Evolutionary conservation across 768 basidiomycete species (phyloP).

Genomic region (Lactifluus volemus): DNA sequence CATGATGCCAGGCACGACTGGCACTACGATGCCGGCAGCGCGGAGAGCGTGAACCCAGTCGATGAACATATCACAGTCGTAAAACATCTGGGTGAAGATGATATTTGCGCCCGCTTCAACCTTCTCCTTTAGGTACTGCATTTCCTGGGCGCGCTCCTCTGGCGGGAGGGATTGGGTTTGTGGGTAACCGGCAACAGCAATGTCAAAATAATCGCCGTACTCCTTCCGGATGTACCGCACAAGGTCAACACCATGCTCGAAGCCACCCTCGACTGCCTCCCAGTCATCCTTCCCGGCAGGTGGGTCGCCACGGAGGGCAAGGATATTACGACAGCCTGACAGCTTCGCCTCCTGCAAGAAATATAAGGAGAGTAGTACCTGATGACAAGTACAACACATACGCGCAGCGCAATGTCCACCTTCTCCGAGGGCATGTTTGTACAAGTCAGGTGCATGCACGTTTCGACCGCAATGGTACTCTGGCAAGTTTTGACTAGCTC

Average conservation of each 20-base stretch:
- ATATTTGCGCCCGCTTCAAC: constrained; percentile 83
- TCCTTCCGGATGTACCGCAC: constrained; percentile 75
- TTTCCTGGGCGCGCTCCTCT: constrained; percentile 68
- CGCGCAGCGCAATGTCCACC: constrained; percentile 82
- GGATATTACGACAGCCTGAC: constrained; percentile 85
- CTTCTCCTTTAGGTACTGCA: constrained; percentile 83
- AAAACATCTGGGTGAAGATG: constrained; percentile 99
- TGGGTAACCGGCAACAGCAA: constrained; percentile 91
- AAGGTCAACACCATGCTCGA: constrained; percentile 85
- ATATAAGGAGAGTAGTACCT: constrained; percentile 1
- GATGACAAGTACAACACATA: constrained; percentile 27
- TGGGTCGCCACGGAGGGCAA: constrained; percentile 91
- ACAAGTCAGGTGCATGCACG: constrained; percentile 98
- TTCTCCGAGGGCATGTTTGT: constrained; percentile 98
- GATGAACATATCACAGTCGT: constrained; percentile 87
- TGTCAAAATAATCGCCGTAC: constrained; percentile 91
- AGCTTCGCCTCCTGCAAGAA: constrained; percentile 70
- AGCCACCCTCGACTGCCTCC: constrained; percentile 89
- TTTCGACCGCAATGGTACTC: constrained; percentile 86
- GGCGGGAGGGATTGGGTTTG: constrained; percentile 67
- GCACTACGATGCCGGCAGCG: constrained; percentile 78
- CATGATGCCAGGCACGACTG: constrained; percentile 89
- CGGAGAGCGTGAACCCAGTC: constrained; percentile 81
- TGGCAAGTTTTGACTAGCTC: constrained; percentile 95
- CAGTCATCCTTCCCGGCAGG: constrained; percentile 83